Percentiles rank a stretch among this genome's conserved stretches.
Conservation (phyloP, 441 rosid genomes). For the Euphorbia schlechtendalii region DNA sequence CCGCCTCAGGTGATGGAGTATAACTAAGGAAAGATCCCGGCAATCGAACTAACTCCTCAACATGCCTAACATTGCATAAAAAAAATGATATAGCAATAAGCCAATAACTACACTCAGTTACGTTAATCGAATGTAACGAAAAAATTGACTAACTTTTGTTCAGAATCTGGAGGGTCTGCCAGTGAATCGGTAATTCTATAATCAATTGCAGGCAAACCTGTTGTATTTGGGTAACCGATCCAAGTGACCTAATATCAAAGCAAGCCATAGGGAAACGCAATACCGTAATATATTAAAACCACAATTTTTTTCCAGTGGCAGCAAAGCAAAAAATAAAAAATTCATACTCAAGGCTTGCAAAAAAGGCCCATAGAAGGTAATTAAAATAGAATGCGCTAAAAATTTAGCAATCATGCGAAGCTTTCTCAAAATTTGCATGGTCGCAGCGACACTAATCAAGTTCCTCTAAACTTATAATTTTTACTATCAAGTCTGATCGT, state of each 20-base stretch:
- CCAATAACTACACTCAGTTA: background rate
- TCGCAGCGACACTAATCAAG: too few species aligned
- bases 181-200: constrained; percentile 88
- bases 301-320: too few species aligned
- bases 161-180: constrained; percentile 75
- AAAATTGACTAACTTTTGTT: constrained; percentile 58
- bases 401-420: too few species aligned
- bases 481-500: too few species aligned
- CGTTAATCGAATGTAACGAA: too few species aligned
- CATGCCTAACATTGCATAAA: constrained; percentile 54
- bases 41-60: constrained; percentile 85
- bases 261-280: constrained; percentile 3
- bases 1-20: constrained; percentile 95
- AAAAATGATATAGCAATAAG: too few species aligned
- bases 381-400: too few species aligned
- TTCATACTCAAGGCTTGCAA: too few species aligned
- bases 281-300: background rate
- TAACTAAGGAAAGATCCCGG: constrained; percentile 96
- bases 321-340: too few species aligned
- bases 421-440: too few species aligned
- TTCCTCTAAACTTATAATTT: too few species aligned
- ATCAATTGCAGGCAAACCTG: constrained; percentile 93
- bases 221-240: constrained; percentile 99
- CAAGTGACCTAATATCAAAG: constrained; percentile 73
- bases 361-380: too few species aligned